Base-by-base conservation (phyloP, 805 yeast genomes). In the Cyberlindnera maclurae region DNA sequence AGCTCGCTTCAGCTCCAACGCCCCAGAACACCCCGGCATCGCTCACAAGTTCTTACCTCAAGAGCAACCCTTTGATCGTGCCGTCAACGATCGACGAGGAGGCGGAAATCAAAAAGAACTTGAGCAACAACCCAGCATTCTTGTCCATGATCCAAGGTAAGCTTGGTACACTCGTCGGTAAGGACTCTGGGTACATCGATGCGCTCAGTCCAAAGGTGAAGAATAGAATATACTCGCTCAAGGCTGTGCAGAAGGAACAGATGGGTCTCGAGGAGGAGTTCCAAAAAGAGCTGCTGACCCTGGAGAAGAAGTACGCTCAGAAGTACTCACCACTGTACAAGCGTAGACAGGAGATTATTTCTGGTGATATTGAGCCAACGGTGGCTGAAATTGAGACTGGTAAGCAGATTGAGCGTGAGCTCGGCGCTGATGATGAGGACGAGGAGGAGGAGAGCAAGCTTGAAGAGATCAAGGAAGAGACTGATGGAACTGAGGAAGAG, bases 11-110 rank as follows among this genome's bases (percentile, higher is more conserved):
- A 54, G 97, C 98, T 6, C 98, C 98, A 33, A 93, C 98, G 1
- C 98, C 98, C 5, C 98, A 93, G 59, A 93, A 93, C 71, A 93
- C 98, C 1, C 98, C 98, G 12, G 85, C 97, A 4, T 79, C 90
- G 27, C 84, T 82, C 28, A 71, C 86, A 31, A 79, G 77, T 44
- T 80, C 89, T 16, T 84, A 79, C 57, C 66, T 87, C 60, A 77
- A 73, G 57, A 71, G 70, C 36, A 71, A 76, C 49, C 77, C 75
- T 16, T 33, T 52, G 36, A 42, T 80, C 39, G 67, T 79, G 36
- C 78, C 86, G 20, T 63, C 69, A 37, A 86, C 96, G 32, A 85
- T 85, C 55, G 73, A 70, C 47, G 96, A 88, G 58, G 53, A 55
- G 28, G 41, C 52, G 15, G 54, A 53, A 34, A 51, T 62, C 38